phyloP scores from a whole-genome alignment of 1,284 basidiomycete genomes.

The Cutaneotrichosporon dermatis region DNA sequence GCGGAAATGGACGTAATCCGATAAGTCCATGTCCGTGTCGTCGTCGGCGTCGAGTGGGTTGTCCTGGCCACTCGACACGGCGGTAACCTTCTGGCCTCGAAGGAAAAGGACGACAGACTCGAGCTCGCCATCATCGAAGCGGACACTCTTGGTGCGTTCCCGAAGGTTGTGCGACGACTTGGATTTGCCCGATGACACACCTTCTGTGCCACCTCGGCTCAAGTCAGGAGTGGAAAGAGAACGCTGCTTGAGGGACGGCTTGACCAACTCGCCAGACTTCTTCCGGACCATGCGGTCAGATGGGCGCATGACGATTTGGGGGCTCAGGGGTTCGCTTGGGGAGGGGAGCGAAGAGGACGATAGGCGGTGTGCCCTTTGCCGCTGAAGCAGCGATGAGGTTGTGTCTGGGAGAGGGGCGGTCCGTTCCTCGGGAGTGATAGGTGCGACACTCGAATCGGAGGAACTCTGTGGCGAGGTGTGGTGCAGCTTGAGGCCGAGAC shows the following conservation, averaged over 20 bases:
- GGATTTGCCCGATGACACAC: neutral
- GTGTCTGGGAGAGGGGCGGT: neutral
- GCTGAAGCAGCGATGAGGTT: neutral
- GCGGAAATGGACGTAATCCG: slow-evolving; percentile 47
- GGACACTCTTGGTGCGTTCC: slow-evolving; percentile 45
- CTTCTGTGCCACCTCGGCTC: slow-evolving; percentile 19
- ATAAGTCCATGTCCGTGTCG: slow-evolving; percentile 44
- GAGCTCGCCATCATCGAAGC: slow-evolving; percentile 42
- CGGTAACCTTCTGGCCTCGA: slow-evolving; percentile 45
- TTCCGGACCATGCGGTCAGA: slow-evolving; percentile 42
- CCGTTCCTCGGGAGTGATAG: too few species aligned
- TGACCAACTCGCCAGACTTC: slow-evolving; percentile 50
- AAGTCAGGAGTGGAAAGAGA: slow-evolving; percentile 49
- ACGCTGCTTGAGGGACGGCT: slow-evolving; percentile 46
- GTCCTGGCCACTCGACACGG: slow-evolving; percentile 37
- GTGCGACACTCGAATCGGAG: too few species aligned
- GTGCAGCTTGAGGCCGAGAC: neutral
- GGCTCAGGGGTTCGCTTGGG: neutral
- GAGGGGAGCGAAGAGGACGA: slow-evolving; percentile 2
- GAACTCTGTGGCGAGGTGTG: neutral
- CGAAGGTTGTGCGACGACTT: slow-evolving; percentile 24
- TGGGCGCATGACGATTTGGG: slow-evolving; percentile 11
- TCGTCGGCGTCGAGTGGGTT: slow-evolving; percentile 44
- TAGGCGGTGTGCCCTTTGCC: neutral
- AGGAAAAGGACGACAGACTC: slow-evolving; percentile 49